phyloP scores from a whole-genome alignment of 2,329 filamentous ascomycete species.

The Samsoniella hepiali region DNA sequence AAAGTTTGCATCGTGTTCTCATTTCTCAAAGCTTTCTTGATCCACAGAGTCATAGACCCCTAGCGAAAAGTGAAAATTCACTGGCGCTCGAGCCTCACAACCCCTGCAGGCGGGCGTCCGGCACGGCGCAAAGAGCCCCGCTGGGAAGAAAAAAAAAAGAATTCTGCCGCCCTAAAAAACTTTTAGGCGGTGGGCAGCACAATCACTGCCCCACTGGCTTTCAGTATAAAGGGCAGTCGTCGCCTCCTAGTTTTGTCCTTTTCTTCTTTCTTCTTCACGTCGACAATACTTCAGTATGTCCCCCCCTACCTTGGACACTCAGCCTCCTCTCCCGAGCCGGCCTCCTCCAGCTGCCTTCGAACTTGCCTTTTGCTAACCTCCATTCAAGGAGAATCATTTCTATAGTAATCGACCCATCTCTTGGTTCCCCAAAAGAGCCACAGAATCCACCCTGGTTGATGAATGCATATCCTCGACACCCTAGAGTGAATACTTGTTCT shows the following conservation, averaged over 20 bases:
- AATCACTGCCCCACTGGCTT: slow-evolving; percentile 19
- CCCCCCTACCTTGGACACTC: slow-evolving; percentile 31
- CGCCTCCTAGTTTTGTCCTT: slow-evolving; percentile 32
- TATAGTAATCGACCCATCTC: slow-evolving; percentile 91
- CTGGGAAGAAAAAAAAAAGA: slow-evolving; percentile 16
- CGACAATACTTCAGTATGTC: slow-evolving; percentile 59
- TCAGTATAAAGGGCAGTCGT: slow-evolving; percentile 40
- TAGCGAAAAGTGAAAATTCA: neutral
- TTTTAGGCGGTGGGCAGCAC: slow-evolving; percentile 33
- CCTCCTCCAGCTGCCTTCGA: neutral
- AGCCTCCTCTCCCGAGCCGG: slow-evolving; percentile 1
- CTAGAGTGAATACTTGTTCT: slow-evolving; percentile 72
- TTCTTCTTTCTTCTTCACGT: slow-evolving; percentile 54
- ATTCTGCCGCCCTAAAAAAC: slow-evolving; percentile 24
- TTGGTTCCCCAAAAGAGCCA: slow-evolving; percentile 90
- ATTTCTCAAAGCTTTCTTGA: neutral
- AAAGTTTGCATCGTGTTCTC: neutral
- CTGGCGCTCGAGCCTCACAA: neutral
- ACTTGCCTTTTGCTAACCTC: slow-evolving; percentile 24
- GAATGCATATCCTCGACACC: slow-evolving; percentile 80
- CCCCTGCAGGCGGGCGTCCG: neutral
- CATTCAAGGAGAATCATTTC: slow-evolving; percentile 79
- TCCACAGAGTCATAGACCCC: slow-evolving; percentile 4
- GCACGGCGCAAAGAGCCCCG: neutral
- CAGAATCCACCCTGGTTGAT: slow-evolving; percentile 96